These are phyloP conservation scores for Jackrogersella multiformis DNA, from an alignment of 495 filamentous ascomycete species.

Conservation along the genomic window DNA sequence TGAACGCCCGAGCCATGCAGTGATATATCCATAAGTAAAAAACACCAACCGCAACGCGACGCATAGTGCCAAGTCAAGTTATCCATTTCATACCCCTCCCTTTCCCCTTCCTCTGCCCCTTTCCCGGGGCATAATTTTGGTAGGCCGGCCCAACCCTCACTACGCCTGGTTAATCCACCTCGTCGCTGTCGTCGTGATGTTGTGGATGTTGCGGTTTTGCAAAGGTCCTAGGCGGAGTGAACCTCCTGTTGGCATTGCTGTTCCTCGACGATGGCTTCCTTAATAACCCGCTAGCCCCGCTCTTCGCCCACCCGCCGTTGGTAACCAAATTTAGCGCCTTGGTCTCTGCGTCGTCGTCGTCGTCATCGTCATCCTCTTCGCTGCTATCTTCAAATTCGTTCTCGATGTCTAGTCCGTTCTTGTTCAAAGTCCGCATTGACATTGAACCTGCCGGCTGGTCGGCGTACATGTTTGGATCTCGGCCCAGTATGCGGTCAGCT, in stretches of 20 bases:
- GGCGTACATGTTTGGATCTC: constrained; percentile 58
- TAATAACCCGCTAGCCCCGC: constrained; percentile 48
- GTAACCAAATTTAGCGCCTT: constrained; percentile 56
- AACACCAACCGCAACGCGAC: neutral
- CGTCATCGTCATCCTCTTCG: constrained; percentile 42
- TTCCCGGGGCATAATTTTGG: neutral
- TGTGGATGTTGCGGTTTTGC: neutral
- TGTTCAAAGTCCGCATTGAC: constrained; percentile 54
- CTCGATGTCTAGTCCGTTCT: constrained; percentile 48
- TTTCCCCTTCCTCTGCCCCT: neutral
- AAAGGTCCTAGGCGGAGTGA: constrained; percentile 5
- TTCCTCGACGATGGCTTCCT: constrained; percentile 30
- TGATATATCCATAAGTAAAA: constrained; percentile 1
- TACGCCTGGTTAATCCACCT: constrained; percentile 16
- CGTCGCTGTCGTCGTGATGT: constrained; percentile 31
- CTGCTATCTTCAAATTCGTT: constrained; percentile 44
- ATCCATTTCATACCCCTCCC: neutral
- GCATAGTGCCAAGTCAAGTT: neutral
- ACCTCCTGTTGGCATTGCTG: neutral
- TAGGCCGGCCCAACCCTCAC: neutral
- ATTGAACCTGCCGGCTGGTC: constrained; percentile 52
- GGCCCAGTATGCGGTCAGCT: constrained; percentile 60
- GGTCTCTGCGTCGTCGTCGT: constrained; percentile 48
- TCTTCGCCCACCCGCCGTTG: constrained; percentile 51
- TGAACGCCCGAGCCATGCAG: constrained; percentile 32